Evolutionary conservation across 129 eudicot species (phyloP).

Genomic region (Flaveria trinervia): DNA sequence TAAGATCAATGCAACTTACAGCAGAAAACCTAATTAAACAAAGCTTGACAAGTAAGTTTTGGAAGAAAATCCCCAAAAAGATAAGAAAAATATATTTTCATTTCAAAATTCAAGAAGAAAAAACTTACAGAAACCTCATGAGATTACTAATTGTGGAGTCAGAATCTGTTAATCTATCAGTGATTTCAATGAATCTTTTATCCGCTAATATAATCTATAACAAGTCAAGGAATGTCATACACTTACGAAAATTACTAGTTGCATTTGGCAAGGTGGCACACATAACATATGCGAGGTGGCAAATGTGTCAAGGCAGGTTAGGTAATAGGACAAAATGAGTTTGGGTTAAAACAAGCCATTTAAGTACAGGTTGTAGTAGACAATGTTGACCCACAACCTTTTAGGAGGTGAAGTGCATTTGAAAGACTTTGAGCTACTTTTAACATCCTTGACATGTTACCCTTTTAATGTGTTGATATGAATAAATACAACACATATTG

Average conservation of each 20-base stretch:
- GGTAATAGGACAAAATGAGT: neutral
- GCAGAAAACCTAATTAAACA: conserved; percentile 59
- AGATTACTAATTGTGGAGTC: conserved; percentile 68
- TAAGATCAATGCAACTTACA: conserved; percentile 61
- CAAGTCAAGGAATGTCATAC: conserved; percentile 52
- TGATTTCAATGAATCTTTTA: conserved; percentile 51
- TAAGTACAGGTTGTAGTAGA: neutral
- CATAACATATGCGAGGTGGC: neutral
- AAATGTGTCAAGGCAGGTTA: neutral
- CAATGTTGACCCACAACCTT: neutral
- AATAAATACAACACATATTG: neutral
- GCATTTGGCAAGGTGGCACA: neutral
- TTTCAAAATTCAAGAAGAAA: conserved; percentile 10
- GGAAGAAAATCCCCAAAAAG: conserved; percentile 3
- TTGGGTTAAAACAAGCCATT: neutral
- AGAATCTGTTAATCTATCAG: conserved; percentile 50
- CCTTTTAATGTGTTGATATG: neutral
- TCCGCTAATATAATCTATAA: conserved; percentile 61
- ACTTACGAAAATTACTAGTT: conserved; percentile 17
- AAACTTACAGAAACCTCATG: conserved; percentile 71
- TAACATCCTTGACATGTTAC: neutral
- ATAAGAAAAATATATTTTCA: neutral
- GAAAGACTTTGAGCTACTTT: neutral
- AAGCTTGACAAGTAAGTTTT: conserved; percentile 23
- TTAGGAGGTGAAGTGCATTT: neutral